Base-by-base conservation (phyloP, 345 rosid species). In the Toxicodendron radicans region DNA sequence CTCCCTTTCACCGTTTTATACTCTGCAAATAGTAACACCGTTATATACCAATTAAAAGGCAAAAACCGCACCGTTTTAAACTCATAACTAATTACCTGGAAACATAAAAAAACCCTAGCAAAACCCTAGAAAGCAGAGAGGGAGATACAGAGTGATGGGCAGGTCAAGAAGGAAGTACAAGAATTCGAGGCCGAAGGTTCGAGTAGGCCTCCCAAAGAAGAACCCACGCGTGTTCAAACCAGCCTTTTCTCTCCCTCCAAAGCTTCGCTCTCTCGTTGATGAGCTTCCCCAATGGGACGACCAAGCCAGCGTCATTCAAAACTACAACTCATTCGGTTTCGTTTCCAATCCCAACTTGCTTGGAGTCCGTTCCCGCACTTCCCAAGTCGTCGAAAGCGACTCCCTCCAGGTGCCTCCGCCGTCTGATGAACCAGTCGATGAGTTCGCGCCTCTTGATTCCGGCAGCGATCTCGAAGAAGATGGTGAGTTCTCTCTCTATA, bases 401-500 rank as follows among this genome's bases (percentile, higher is more conserved):
- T 77, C 91, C 6, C 98, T 95, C 66, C 91, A 92, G 76, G 82
- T 82, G 72, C 96, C 94, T 62, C 87, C 67, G 1, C 74, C 86
- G 59, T 77, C 85, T 52, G 89, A 82, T 33, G 79, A 66, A 10
- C 71, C 74, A 1, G 85, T 68, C 8, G 79, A 81, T 14, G 97
- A 91, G 77, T 80, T 87, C 58, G 90, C 86, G 3, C 76, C 79
- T 30, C 73, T 86, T 1, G 95, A 88, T 83, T 83, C 92, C 21
- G 97, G 93, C 17, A 93, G 98, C 85, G 98, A 95, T 54, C 92
- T 91, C 20, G 99, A 95, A 74, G 99, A 95, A 81, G 99, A 95
- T 75, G 96, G 96, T 91, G 18, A 51, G 78, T 48, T 32, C 18
- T 14, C 70, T 10, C 18, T 20, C 20, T 43, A 4, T 10, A 10